phyloP scores from a whole-genome alignment of 148 eudicot genomes.

The Rhododendron ovatum region DNA sequence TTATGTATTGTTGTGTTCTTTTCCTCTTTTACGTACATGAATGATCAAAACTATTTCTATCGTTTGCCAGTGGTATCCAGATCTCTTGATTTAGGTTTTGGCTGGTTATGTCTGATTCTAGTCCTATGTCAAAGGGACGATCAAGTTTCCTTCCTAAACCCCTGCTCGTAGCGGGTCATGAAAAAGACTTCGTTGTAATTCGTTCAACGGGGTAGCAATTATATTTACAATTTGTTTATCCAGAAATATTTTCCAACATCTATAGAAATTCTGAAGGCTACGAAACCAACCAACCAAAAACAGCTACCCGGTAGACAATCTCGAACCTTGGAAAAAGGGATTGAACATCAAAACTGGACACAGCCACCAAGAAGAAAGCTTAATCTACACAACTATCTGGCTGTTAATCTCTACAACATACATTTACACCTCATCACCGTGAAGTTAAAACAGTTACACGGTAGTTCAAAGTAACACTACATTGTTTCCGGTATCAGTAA shows the following conservation, averaged over 20 bases:
- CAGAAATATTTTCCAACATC: not conserved
- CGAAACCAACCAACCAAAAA: not conserved
- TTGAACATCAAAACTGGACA: not conserved
- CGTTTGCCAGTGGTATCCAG: not conserved
- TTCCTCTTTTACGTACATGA: not conserved
- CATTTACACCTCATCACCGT: not conserved
- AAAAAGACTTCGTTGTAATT: not conserved
- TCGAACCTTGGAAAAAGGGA: not conserved
- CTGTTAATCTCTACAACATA: not conserved
- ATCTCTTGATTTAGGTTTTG: not conserved
- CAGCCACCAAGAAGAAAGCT: not conserved
- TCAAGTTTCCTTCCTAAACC: not conserved
- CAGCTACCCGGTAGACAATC: not conserved
- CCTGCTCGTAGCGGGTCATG: not conserved
- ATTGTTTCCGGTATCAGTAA: not conserved
- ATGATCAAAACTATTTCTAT: not conserved
- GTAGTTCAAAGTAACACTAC: not conserved
- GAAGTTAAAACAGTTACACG: not conserved
- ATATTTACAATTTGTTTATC: not conserved
- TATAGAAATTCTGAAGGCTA: not conserved
- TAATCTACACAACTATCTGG: not conserved
- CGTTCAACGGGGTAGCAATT: not conserved
- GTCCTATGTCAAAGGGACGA: not conserved
- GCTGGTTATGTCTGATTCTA: not conserved
- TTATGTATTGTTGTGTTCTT: not conserved